Base-by-base conservation (phyloP, 306 rosid genomes). In the Abrus pulchellus region DNA sequence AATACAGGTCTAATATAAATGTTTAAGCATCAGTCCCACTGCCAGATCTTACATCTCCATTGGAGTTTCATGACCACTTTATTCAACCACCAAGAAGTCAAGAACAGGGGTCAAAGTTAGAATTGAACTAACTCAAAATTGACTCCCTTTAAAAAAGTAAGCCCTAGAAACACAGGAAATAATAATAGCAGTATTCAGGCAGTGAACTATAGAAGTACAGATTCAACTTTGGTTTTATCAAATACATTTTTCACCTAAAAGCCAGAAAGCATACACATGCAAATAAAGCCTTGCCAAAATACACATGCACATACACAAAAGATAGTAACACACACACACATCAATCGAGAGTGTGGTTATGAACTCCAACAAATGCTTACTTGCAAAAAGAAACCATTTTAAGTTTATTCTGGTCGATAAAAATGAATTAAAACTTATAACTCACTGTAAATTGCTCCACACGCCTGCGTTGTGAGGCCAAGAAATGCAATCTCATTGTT, bases 381-480 rank as follows among this genome's bases (percentile, higher is more conserved):
- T 63, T 41, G 28, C 53, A 63, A 65, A 9, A 3, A 63, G 52
- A 54, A 41, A 77, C 29, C 77, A 20, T 29, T 47, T 34, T 33
- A 73, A 64, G 50, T 61, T 56, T 77, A 14, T 40, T 54, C 61
- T 20, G 49, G 32, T 55, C 60, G 5, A 40, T 7, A 1, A 9
- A 27, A 78, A 9, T 81, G 70, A 57, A 50, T 27, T 55, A 71
- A 64, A 75, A 40, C 1, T 70, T 68, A 65, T 41, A 33, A 74
- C 99, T 84, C 75, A 96, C 99, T 32, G 93, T 92, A 83, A 93
- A 96, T 82, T 96, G 97, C 74, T 96, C 97, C 11, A 85, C 97
- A 53, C 94, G 90, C 85, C 93, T 85, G 54, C 79, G 89, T 56
- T 93, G 91, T 9, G 97, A 82, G 43, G 97, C 97, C 86, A 96